phyloP scores from a whole-genome alignment of 2,329 filamentous ascomycete genomes.

The Rhinocladiella mackenziei region DNA sequence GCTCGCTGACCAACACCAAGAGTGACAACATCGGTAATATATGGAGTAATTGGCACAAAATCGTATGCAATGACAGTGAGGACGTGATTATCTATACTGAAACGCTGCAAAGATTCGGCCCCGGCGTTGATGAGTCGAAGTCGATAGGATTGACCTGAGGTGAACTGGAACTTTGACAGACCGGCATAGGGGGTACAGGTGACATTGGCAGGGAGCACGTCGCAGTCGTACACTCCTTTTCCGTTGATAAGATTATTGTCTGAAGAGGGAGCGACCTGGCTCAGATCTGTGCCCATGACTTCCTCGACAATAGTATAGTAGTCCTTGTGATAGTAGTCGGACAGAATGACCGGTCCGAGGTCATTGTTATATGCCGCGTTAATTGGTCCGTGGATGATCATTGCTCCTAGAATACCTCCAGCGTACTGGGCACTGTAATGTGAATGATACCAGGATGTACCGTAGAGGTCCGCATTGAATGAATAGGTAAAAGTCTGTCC shows the following conservation, averaged over 20 bases:
- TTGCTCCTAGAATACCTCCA: conserved; percentile 32
- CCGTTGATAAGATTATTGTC: conserved; percentile 30
- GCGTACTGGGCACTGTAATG: conserved; percentile 37
- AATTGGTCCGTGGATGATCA: conserved; percentile 30
- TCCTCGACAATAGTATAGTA: conserved; percentile 22
- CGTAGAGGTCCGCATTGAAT: conserved; percentile 36
- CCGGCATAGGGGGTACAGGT: conserved; percentile 25
- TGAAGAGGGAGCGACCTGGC: conserved; percentile 16
- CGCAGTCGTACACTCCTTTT: conserved; percentile 28
- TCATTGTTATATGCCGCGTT: conserved; percentile 27
- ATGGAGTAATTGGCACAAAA: conserved; percentile 44
- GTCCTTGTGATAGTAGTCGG: conserved; percentile 28
- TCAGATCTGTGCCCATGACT: conserved; percentile 20
- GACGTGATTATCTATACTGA: conserved; percentile 43
- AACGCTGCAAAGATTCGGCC: conserved; percentile 65
- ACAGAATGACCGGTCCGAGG: conserved; percentile 27
- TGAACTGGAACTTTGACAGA: conserved; percentile 29
- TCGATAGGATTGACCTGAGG: conserved; percentile 37
- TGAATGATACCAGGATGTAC: conserved; percentile 38
- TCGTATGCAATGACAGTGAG: conserved; percentile 42
- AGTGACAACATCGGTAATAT: conserved; percentile 58
- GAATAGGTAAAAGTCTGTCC: conserved; percentile 39
- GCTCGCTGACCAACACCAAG: conserved; percentile 56
- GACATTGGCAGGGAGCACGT: conserved; percentile 9
- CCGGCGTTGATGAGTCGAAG: conserved; percentile 70